phyloP scores from a whole-genome alignment of 2,329 filamentous ascomycete species.

The Aspergillus persii region DNA sequence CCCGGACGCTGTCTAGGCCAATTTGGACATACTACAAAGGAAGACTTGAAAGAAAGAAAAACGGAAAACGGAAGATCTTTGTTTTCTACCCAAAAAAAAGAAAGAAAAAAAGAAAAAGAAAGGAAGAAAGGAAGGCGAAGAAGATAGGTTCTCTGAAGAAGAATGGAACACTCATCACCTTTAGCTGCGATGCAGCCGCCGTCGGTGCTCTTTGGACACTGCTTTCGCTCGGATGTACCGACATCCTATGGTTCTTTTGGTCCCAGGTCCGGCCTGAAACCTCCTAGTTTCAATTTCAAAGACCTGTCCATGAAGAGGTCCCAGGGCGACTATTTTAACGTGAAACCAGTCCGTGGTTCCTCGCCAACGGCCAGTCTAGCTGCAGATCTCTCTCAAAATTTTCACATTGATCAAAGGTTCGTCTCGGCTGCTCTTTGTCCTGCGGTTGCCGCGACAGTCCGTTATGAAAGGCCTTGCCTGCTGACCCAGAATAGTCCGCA shows the following conservation, averaged over 20 bases:
- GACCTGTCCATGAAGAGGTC: constrained; percentile 69
- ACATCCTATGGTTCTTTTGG: constrained; percentile 53
- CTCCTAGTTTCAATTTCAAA: constrained; percentile 72
- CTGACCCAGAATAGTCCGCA: constrained; percentile 65
- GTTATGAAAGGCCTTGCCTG: constrained; percentile 16
- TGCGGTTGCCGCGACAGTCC: background rate
- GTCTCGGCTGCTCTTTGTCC: constrained; percentile 28
- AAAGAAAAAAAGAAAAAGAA: background rate
- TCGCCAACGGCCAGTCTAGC: constrained; percentile 89
- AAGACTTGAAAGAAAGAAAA: background rate
- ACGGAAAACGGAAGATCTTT: background rate
- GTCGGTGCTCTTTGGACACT: constrained; percentile 59
- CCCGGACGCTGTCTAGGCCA: background rate
- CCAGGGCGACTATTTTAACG: constrained; percentile 73
- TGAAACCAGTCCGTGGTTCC: constrained; percentile 75
- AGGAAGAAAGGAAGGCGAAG: background rate
- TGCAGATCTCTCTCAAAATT: constrained; percentile 94
- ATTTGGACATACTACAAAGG: background rate
- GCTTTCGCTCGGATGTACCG: constrained; percentile 59
- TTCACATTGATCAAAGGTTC: constrained; percentile 92
- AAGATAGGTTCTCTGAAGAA: constrained; percentile 15
- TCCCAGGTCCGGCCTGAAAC: constrained; percentile 56
- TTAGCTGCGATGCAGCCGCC: constrained; percentile 86
- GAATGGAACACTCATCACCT: constrained; percentile 91
- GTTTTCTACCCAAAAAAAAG: background rate